Conservation (phyloP, 257 asterid genomes). For the Catharanthus roseus region DNA sequence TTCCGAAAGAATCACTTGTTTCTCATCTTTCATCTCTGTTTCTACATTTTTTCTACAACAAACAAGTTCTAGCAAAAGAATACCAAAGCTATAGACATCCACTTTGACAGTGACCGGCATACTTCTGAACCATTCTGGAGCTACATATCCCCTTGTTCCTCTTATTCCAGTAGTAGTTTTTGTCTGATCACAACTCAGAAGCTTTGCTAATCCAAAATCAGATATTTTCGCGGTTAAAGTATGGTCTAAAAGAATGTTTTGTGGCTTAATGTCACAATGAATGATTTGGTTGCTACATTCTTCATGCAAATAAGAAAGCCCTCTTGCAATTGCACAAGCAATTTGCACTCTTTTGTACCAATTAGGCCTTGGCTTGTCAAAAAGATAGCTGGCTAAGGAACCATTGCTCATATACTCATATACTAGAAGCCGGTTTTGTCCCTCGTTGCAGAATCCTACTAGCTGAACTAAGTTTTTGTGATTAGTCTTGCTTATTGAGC, state of each 20-base stretch:
- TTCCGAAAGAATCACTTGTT: slow-evolving; percentile 2
- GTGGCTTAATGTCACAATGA: slow-evolving; percentile 65
- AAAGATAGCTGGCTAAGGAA: slow-evolving; percentile 40
- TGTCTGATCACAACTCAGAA: slow-evolving; percentile 40
- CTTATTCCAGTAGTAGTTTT: slow-evolving; percentile 41
- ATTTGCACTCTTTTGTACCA: slow-evolving; percentile 45
- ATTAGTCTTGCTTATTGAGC: slow-evolving; percentile 43
- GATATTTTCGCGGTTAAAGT: slow-evolving; percentile 49
- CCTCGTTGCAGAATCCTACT: slow-evolving; percentile 43
- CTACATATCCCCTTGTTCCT: slow-evolving; percentile 64
- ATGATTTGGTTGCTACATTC: slow-evolving; percentile 58
- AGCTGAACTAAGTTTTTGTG: slow-evolving; percentile 58
- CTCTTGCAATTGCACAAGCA: slow-evolving; percentile 50
- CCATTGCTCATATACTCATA: slow-evolving; percentile 48
- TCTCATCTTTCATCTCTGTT: background rate
- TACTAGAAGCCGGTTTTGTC: slow-evolving; percentile 35
- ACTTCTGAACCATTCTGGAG: slow-evolving; percentile 55
- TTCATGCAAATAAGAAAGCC: slow-evolving; percentile 54
- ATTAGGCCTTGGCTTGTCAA: slow-evolving; percentile 23
- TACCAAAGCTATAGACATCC: slow-evolving; percentile 54
- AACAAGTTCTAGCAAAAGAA: slow-evolving; percentile 42
- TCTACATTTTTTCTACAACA: slow-evolving; percentile 14
- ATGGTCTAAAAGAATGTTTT: slow-evolving; percentile 48
- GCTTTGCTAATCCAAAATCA: slow-evolving; percentile 58
- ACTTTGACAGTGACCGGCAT: slow-evolving; percentile 49